A percentile compares a stretch with the other conserved stretches of the same genome.
These are phyloP conservation scores for Xylaria grammica DNA, from an alignment of 495 filamentous ascomycete species.

Conservation along the genomic window DNA sequence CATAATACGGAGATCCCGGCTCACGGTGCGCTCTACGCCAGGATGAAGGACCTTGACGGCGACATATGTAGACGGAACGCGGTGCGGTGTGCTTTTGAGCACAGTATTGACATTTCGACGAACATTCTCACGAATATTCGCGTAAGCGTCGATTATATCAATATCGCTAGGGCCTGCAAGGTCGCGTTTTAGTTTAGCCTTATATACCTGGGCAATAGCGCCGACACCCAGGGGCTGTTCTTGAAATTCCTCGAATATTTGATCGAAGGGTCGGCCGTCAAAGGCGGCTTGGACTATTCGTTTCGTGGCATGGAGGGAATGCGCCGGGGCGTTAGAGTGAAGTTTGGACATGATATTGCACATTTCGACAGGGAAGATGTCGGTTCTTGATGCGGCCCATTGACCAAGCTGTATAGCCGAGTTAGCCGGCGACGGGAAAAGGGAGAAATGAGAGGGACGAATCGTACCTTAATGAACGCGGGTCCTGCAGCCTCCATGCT, in stretches of 20 bases:
- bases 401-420: constrained; percentile 77
- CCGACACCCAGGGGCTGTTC: constrained; percentile 91
- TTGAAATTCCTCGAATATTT: constrained; percentile 97
- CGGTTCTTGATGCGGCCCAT: constrained; percentile 97
- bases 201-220: constrained; percentile 98
- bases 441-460: background rate
- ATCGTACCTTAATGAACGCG: constrained; percentile 91
- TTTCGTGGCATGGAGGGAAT: constrained; percentile 82
- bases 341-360: constrained; percentile 93
- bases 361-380: constrained; percentile 96
- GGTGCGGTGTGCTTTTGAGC: constrained; percentile 81
- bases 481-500: constrained; percentile 94
- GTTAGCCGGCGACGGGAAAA: constrained; percentile 27
- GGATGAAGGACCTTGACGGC: constrained; percentile 97
- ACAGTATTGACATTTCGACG: constrained; percentile 82
- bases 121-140: constrained; percentile 69
- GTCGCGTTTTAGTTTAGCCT: constrained; percentile 85
- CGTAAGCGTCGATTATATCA: constrained; percentile 54
- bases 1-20: constrained; percentile 92
- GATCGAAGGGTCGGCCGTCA: constrained; percentile 74
- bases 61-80: constrained; percentile 90
- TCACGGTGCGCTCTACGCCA: constrained; percentile 83
- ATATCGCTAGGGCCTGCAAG: constrained; percentile 67
- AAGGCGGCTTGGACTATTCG: constrained; percentile 81
- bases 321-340: constrained; percentile 91